Evolutionary conservation across 202 grass and related monocot genomes (phyloP).

Genomic region (Thinopyrum obtusiflorum): DNA sequence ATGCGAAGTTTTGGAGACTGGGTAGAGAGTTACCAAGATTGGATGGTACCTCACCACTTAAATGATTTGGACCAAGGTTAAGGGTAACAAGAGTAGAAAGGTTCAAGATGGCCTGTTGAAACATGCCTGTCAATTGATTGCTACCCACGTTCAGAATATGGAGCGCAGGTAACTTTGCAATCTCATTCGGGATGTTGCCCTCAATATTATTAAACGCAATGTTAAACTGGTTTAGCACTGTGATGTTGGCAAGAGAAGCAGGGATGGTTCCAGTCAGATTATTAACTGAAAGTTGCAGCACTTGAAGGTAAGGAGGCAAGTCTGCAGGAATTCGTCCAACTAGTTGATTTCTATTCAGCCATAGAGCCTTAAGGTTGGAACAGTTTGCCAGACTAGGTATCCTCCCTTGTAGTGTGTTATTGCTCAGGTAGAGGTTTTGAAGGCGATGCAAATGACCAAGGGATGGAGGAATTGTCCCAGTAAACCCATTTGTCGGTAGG

Average conservation of each 20-base stretch:
- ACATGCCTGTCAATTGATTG: neutral
- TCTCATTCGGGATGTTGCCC: slow-evolving; percentile 8
- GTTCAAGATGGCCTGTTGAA: neutral
- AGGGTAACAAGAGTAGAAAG: slow-evolving; percentile 13
- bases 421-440: slow-evolving; percentile 23
- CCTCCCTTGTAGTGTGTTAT: slow-evolving; percentile 23
- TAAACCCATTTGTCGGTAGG: slow-evolving; percentile 28
- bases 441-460: slow-evolving; percentile 40
- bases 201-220: neutral
- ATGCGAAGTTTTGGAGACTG: neutral
- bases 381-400: slow-evolving; percentile 30
- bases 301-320: neutral
- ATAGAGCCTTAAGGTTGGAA: slow-evolving; percentile 22
- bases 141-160: neutral
- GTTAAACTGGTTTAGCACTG: neutral
- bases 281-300: neutral
- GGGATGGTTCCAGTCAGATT: slow-evolving; percentile 16
- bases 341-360: neutral
- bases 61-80: neutral
- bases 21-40: slow-evolving; percentile 20
- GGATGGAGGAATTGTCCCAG: slow-evolving; percentile 32
- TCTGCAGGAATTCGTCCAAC: neutral
- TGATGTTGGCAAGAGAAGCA: slow-evolving; percentile 20
- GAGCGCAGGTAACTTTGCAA: neutral
- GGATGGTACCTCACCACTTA: neutral